phyloP scores from a whole-genome alignment of 2,329 filamentous ascomycete species.

The Thelonectria rubi region DNA sequence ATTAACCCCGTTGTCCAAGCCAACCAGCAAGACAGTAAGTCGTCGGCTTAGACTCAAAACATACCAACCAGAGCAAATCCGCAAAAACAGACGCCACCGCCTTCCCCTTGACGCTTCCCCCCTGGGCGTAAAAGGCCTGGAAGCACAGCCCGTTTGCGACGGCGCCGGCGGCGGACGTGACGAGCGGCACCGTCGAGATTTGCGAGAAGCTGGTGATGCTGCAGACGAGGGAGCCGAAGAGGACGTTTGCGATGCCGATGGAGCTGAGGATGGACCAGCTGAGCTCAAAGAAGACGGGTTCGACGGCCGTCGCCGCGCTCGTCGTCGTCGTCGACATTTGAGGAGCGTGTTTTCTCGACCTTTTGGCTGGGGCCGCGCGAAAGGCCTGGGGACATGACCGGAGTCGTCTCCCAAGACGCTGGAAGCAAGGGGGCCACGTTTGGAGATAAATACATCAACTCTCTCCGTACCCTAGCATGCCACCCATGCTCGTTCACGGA shows the following conservation, averaged over 20 bases:
- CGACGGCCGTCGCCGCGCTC: not conserved
- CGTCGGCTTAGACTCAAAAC: conserved; percentile 2
- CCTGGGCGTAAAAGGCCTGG: conserved; percentile 51
- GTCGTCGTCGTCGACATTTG: not conserved
- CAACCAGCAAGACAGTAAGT: not conserved
- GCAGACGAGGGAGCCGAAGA: conserved; percentile 51
- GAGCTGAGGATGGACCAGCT: conserved; percentile 57
- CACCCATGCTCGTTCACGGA: not conserved
- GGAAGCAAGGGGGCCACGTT: not conserved
- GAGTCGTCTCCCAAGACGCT: not conserved
- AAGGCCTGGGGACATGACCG: not conserved
- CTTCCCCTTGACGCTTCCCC: conserved; percentile 33
- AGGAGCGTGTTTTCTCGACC: not conserved
- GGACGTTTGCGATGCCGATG: conserved; percentile 52
- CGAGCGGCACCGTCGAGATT: conserved; percentile 51
- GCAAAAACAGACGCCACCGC: conserved; percentile 51
- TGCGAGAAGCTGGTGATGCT: conserved; percentile 52
- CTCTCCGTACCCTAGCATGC: too few species aligned
- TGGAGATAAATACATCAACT: not conserved
- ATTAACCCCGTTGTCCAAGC: not conserved
- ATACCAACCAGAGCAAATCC: conserved; percentile 53
- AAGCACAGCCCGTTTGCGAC: conserved; percentile 55
- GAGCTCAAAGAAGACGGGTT: conserved; percentile 50
- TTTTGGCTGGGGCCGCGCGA: not conserved
- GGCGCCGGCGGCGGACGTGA: conserved; percentile 50